Conservation (phyloP, 495 filamentous ascomycete species). For the Penicillium steckii region DNA sequence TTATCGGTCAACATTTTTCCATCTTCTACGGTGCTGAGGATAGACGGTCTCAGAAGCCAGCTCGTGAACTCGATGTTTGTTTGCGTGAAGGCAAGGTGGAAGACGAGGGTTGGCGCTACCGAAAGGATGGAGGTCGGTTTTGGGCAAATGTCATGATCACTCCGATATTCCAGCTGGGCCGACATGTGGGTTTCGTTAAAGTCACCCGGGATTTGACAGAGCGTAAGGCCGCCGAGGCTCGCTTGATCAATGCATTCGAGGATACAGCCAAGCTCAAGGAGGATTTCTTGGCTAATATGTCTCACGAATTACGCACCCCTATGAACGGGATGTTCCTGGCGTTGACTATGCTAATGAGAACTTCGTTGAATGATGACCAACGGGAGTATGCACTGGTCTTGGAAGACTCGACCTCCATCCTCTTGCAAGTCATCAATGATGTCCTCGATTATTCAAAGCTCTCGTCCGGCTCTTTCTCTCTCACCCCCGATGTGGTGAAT, state of each 20-base stretch:
- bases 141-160: conserved; percentile 70
- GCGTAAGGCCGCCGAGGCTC: conserved; percentile 55
- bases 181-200: conserved; percentile 63
- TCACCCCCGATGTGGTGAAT: conserved; percentile 69
- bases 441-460: conserved; percentile 88
- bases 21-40: conserved; percentile 61
- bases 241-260: conserved; percentile 61
- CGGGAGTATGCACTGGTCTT: conserved; percentile 75
- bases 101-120: conserved; percentile 67
- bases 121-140: conserved; percentile 59
- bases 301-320: conserved; percentile 83
- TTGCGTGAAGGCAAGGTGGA: conserved; percentile 59
- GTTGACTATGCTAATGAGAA: conserved; percentile 67
- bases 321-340: conserved; percentile 77
- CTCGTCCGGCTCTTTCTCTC: conserved; percentile 78
- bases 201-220: conserved; percentile 65
- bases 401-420: conserved; percentile 72
- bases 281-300: conserved; percentile 78
- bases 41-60: conserved; percentile 49
- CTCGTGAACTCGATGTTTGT: conserved; percentile 45
- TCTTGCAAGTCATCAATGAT: conserved; percentile 89
- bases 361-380: conserved; percentile 64
- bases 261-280: conserved; percentile 64
- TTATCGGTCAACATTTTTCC: conserved; percentile 63
- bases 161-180: conserved; percentile 54